Percentiles rank a stretch among this genome's conserved stretches.
Evolutionary conservation across 2,329 filamentous ascomycete genomes (phyloP).

Genomic region (Scleromitrula shiraiana): DNA sequence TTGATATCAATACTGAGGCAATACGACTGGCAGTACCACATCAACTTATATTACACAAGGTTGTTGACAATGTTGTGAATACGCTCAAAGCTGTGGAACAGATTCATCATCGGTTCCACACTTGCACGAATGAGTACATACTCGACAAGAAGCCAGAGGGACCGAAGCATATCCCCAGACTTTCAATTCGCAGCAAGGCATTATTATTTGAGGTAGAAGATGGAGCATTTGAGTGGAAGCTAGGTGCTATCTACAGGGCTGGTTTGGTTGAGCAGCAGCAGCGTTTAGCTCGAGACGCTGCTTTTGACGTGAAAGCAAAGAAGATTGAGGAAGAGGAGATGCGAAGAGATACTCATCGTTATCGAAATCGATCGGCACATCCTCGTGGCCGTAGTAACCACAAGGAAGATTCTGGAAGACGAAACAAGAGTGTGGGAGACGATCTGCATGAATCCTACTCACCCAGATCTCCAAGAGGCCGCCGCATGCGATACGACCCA

Average conservation of each 20-base stretch:
- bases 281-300: slow-evolving; percentile 79
- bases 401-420: slow-evolving; percentile 16
- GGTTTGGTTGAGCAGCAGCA: slow-evolving; percentile 87
- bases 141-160: slow-evolving; percentile 77
- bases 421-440: slow-evolving; percentile 25
- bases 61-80: slow-evolving; percentile 92
- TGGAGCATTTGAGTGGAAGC: slow-evolving; percentile 93
- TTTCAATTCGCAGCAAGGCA: slow-evolving; percentile 74
- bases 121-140: slow-evolving; percentile 80
- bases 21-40: slow-evolving; percentile 85
- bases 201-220: slow-evolving; percentile 91
- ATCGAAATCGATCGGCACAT: slow-evolving; percentile 44
- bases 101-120: slow-evolving; percentile 86
- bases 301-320: slow-evolving; percentile 80
- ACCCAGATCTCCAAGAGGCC: slow-evolving; percentile 29
- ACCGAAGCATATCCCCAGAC: slow-evolving; percentile 77
- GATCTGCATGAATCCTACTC: slow-evolving; percentile 20
- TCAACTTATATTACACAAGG: slow-evolving; percentile 78
- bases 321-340: slow-evolving; percentile 68
- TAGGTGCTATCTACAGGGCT: slow-evolving; percentile 86
- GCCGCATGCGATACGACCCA: slow-evolving; percentile 65
- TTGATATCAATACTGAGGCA: slow-evolving; percentile 79
- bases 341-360: slow-evolving; percentile 43
- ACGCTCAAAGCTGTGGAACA: slow-evolving; percentile 80
- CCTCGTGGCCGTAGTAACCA: slow-evolving; percentile 26